Conservation (phyloP, 306 rosid genomes). For the Boehmeria nivea region DNA sequence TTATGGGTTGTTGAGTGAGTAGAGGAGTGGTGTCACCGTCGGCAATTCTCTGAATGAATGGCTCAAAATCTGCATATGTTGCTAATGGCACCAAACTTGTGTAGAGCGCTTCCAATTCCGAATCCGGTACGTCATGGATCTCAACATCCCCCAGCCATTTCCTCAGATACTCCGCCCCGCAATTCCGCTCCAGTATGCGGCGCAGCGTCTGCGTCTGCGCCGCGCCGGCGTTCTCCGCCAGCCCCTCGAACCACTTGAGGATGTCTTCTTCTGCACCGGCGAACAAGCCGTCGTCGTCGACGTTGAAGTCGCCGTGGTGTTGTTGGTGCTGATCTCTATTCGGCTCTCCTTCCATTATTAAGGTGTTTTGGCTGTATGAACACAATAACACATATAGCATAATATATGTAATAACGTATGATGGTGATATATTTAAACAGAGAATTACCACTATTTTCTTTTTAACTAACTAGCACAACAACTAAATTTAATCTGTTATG, state of each 20-base stretch:
- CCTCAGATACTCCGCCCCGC: conserved; percentile 56
- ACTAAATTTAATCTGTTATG: too few species aligned
- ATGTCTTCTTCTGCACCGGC: conserved; percentile 39
- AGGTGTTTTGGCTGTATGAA: too few species aligned
- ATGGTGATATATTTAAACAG: too few species aligned
- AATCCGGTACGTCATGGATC: conserved; percentile 45
- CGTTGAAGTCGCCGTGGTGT: too few species aligned
- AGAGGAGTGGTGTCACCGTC: conserved; percentile 58
- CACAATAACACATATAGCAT: too few species aligned
- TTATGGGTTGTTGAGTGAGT: conserved; percentile 70
- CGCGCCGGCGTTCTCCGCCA: conserved; percentile 38
- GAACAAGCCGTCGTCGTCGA: too few species aligned
- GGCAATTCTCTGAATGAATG: conserved; percentile 65
- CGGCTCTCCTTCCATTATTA: too few species aligned
- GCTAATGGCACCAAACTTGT: conserved; percentile 64
- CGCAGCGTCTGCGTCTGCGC: conserved; percentile 54
- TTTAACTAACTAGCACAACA: too few species aligned
- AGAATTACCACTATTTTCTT: too few species aligned
- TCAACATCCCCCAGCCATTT: conserved; percentile 56
- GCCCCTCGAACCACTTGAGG: conserved; percentile 68
- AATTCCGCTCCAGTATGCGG: conserved; percentile 55
- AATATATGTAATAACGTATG: too few species aligned
- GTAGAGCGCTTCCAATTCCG: conserved; percentile 64
- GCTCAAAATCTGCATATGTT: conserved; percentile 70
- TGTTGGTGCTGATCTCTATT: too few species aligned